These are phyloP conservation scores for Clonostachys chloroleuca DNA, from an alignment of 2,329 filamentous ascomycete species.

Conservation along the genomic window DNA sequence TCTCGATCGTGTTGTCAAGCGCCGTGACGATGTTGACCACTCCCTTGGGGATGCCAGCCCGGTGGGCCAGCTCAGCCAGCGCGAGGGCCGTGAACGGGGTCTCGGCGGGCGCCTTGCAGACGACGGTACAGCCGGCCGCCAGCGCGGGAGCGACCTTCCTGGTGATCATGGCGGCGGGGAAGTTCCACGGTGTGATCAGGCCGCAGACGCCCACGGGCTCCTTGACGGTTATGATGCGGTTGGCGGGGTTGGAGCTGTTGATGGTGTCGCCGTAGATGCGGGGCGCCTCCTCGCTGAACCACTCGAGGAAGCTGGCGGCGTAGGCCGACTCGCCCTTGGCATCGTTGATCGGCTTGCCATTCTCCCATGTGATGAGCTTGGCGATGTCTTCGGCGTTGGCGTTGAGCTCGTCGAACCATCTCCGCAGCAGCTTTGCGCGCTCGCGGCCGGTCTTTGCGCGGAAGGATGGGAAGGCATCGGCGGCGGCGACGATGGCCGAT, in stretches of 20 bases:
- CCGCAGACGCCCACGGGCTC: conserved; percentile 83
- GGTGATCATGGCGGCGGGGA: conserved; percentile 73
- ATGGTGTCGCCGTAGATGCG: conserved; percentile 72
- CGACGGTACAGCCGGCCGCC: conserved; percentile 92
- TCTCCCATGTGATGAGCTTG: conserved; percentile 83
- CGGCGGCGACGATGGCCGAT: conserved; percentile 78
- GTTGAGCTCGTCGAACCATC: conserved; percentile 77
- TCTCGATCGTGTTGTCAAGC: conserved; percentile 70
- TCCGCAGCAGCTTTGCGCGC: conserved; percentile 68
- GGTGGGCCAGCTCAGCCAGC: conserved; percentile 77
- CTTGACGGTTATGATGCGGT: conserved; percentile 73
- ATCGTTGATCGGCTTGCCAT: conserved; percentile 78
- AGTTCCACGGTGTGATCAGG: conserved; percentile 87
- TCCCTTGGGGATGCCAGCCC: conserved; percentile 84
- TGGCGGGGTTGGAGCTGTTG: conserved; percentile 62
- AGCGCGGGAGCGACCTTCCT: conserved; percentile 69
- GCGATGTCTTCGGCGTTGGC: conserved; percentile 79
- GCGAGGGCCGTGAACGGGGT: conserved; percentile 90
- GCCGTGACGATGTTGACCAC: conserved; percentile 88
- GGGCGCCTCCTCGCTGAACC: conserved; percentile 78
- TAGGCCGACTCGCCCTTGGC: conserved; percentile 69
- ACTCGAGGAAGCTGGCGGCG: conserved; percentile 72
- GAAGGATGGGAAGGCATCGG: conserved; percentile 69
- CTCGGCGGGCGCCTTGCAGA: conserved; percentile 86
- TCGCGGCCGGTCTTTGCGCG: conserved; percentile 69